Percentiles rank a stretch among this genome's conserved stretches.
Conservation (phyloP, 2,329 filamentous ascomycete genomes). For the Rutstroemia sp. region DNA sequence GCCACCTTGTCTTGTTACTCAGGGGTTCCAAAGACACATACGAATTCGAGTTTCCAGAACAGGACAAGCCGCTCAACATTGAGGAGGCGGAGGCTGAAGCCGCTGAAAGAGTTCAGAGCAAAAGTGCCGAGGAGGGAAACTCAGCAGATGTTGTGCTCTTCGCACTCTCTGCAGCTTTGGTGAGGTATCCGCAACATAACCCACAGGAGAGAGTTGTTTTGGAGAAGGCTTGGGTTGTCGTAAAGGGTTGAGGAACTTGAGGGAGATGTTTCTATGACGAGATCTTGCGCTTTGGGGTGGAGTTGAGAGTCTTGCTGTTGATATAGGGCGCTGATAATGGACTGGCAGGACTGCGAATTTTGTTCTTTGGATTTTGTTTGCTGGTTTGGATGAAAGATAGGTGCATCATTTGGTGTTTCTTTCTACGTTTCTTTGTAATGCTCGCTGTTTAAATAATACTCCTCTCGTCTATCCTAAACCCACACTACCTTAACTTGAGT, state of each 20-base stretch:
- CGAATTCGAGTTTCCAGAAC: background rate
- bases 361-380: no score
- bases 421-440: no score
- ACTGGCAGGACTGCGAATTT: no score
- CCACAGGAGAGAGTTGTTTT: background rate
- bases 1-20: background rate
- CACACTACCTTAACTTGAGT: no score
- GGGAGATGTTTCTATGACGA: background rate
- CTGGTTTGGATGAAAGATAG: no score
- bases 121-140: background rate
- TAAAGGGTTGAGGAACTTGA: background rate
- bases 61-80: background rate
- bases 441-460: no score
- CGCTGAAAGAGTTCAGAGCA: background rate
- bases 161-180: background rate
- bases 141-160: background rate
- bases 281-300: background rate
- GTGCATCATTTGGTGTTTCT: no score
- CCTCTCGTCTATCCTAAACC: no score
- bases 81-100: background rate
- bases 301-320: background rate
- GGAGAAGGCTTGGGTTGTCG: background rate
- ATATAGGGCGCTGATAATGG: no score
- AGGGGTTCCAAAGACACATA: background rate
- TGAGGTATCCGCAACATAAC: background rate